Evolutionary conservation across 257 asterid genomes (phyloP).

Genomic region (Forsythia viridissima): DNA sequence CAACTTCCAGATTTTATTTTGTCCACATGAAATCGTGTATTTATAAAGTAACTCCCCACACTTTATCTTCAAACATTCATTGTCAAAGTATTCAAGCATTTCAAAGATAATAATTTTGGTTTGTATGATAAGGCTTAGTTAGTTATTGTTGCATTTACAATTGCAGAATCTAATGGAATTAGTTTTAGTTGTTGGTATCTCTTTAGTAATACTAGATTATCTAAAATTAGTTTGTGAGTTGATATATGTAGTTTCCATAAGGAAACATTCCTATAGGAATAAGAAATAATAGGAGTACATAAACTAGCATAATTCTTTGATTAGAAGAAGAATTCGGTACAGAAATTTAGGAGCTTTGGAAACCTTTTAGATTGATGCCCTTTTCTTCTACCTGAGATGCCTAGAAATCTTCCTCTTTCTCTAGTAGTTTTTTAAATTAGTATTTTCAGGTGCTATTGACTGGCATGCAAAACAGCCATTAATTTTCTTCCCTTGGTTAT

Average conservation of each 20-base stretch:
- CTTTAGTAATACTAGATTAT: background rate
- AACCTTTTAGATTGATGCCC: background rate
- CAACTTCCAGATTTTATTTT: background rate
- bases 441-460: background rate
- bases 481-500: background rate
- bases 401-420: background rate
- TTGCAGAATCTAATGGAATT: background rate
- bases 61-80: background rate
- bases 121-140: background rate
- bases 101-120: background rate
- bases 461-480: background rate
- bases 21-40: background rate
- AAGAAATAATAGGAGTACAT: background rate
- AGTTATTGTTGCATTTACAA: background rate
- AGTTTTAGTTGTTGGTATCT: background rate
- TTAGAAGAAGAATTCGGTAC: background rate
- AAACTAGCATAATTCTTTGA: background rate
- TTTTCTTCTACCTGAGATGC: background rate
- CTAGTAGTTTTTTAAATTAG: background rate
- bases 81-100: background rate
- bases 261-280: background rate
- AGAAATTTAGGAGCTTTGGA: background rate
- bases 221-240: background rate
- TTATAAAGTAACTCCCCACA: background rate
- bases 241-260: background rate